A percentile compares a stretch with the other conserved stretches of the same genome.
These are phyloP conservation scores for Diutina sp. DNA, from an alignment of 1,139 yeast genomes.

Conservation along the genomic window DNA sequence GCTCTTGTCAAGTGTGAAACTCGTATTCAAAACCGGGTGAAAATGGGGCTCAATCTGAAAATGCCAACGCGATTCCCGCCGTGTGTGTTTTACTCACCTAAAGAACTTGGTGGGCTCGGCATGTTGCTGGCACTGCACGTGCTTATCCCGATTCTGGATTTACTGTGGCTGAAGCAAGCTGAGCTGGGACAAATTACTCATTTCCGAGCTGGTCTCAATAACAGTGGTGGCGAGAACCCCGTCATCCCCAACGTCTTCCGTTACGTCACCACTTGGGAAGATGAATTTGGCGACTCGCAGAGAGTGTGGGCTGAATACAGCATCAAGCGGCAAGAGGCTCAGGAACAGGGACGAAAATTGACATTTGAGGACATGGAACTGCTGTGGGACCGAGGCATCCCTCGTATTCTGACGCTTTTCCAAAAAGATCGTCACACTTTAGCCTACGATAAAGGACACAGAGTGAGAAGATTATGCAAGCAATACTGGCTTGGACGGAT, in stretches of 20 bases:
- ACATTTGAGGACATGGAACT: constrained; percentile 91
- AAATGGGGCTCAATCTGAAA: constrained; percentile 89
- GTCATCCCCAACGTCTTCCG: constrained; percentile 88
- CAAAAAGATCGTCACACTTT: constrained; percentile 92
- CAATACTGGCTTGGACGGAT: constrained; percentile 58
- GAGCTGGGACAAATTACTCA: constrained; percentile 83
- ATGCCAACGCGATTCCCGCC: constrained; percentile 99
- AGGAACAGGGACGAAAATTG: constrained; percentile 71
- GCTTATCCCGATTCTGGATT: constrained; percentile 84
- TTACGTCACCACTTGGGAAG: constrained; percentile 92
- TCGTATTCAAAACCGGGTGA: constrained; percentile 85
- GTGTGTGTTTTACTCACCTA: constrained; percentile 95
- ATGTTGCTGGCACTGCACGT: constrained; percentile 97
- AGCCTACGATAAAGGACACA: constrained; percentile 91
- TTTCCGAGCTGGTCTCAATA: constrained; percentile 78
- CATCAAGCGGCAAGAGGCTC: constrained; percentile 76
- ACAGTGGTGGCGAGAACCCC: background rate
- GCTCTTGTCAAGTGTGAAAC: constrained; percentile 85
- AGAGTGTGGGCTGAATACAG: constrained; percentile 98
- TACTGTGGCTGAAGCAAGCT: constrained; percentile 86
- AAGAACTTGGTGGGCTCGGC: constrained; percentile 93
- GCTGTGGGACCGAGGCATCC: constrained; percentile 94
- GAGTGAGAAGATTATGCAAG: constrained; percentile 69
- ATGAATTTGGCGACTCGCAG: constrained; percentile 87
- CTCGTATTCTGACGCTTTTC: constrained; percentile 87